Conservation (phyloP, 1,284 basidiomycete species). For the Clitocybe nebularis region DNA sequence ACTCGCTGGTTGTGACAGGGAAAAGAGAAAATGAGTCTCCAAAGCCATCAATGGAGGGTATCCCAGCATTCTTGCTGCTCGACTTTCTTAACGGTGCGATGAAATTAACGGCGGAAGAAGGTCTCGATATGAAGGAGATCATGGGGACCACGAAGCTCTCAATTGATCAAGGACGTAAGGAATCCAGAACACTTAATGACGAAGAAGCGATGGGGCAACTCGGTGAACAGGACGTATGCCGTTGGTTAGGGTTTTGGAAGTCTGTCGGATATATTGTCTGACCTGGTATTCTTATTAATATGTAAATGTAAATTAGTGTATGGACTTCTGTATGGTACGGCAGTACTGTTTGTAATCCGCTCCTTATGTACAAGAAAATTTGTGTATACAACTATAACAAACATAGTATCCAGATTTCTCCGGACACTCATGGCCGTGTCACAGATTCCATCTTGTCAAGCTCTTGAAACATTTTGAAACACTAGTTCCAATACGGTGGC, state of each 20-base stretch:
- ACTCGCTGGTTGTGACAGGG: background rate
- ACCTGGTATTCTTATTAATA: no score
- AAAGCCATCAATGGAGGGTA: background rate
- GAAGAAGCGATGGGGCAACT: background rate
- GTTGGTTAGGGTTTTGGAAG: slow-evolving; percentile 5
- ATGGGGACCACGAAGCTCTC: slow-evolving; percentile 3
- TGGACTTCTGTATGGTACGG: no score
- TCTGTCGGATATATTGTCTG: background rate
- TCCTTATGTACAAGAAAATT: no score
- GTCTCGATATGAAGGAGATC: slow-evolving; percentile 1
- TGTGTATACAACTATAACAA: no score
- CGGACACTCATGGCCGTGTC: no score
- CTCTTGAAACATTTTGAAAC: no score
- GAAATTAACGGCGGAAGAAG: background rate
- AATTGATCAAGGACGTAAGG: background rate
- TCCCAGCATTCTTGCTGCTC: slow-evolving; percentile 3
- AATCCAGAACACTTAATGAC: background rate
- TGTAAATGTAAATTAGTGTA: no score
- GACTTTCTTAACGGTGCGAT: slow-evolving; percentile 1
- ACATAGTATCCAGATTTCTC: no score
- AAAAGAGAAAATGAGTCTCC: background rate
- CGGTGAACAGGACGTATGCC: background rate
- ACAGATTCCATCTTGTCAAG: no score
- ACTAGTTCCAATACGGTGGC: no score
- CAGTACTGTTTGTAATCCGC: no score